phyloP scores from a whole-genome alignment of 2,329 filamentous ascomycete genomes.

The Aspergillus fijiensis region DNA sequence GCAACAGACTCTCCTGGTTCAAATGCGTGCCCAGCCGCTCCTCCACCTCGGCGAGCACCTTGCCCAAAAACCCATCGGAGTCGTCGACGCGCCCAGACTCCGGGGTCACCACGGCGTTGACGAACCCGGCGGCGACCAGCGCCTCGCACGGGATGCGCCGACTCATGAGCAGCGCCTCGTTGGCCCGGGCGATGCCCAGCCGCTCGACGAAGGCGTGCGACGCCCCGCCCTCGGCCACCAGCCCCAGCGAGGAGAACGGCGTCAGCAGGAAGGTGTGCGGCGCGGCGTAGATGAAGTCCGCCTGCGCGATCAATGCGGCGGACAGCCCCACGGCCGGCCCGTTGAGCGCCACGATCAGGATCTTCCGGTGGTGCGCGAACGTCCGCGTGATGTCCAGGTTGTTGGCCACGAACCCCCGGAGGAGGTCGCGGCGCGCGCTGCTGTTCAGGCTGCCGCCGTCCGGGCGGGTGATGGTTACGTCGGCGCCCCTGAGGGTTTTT shows the following conservation, averaged over 20 bases:
- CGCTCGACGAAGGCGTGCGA: constrained; percentile 75
- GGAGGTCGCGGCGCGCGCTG: constrained; percentile 56
- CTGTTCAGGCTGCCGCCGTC: constrained; percentile 42
- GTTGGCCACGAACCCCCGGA: constrained; percentile 72
- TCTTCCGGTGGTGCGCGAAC: constrained; percentile 91
- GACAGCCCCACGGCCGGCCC: constrained; percentile 86
- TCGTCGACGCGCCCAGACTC: constrained; percentile 59
- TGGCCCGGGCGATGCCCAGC: constrained; percentile 77
- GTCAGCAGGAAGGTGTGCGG: constrained; percentile 84
- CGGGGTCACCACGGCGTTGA: constrained; percentile 74
- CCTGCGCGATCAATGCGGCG: constrained; percentile 77
- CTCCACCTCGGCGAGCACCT: constrained; percentile 77
- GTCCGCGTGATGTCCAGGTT: constrained; percentile 88
- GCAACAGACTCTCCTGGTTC: constrained; percentile 72
- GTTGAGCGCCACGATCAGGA: constrained; percentile 87
- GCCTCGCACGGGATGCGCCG: constrained; percentile 72
- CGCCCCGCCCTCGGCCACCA: constrained; percentile 85
- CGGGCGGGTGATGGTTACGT: constrained; percentile 62
- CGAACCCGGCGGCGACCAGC: constrained; percentile 73
- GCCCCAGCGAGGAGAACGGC: constrained; percentile 83
- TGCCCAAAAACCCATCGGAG: constrained; percentile 65
- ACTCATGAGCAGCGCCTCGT: constrained; percentile 91
- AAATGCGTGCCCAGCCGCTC: constrained; percentile 78
- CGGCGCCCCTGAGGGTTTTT: constrained; percentile 64
- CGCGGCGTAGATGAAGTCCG: constrained; percentile 88